Percentiles rank a stretch among this genome's conserved stretches.
Conservation (phyloP, 1,139 yeast species). For the Kodamaea ohmeri region DNA sequence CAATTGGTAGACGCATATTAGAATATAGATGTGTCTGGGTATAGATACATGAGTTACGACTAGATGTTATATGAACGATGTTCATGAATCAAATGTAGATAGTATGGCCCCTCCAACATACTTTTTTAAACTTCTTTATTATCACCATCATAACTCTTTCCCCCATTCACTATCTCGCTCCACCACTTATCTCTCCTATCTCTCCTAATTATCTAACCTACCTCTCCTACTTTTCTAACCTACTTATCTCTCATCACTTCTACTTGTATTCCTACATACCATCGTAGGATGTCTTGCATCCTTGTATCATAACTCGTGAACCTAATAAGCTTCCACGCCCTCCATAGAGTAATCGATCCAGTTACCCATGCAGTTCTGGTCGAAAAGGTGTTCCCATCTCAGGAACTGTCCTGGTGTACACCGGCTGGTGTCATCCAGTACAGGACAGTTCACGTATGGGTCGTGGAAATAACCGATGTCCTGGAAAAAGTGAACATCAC, state of each 20-base stretch:
- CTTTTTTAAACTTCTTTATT: too few relatives aligned
- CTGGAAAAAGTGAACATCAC: constrained; percentile 79
- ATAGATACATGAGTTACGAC: too few relatives aligned
- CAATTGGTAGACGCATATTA: too few relatives aligned
- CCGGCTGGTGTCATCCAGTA: constrained; percentile 27
- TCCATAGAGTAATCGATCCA: constrained; percentile 67
- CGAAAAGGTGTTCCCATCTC: constrained; percentile 41
- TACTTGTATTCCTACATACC: too few relatives aligned
- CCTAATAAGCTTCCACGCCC: constrained; percentile 13
- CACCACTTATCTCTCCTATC: too few relatives aligned
- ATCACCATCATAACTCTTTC: too few relatives aligned
- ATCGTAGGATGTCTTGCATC: too few relatives aligned
- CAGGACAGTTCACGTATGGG: constrained; percentile 78
- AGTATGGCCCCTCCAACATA: too few relatives aligned
- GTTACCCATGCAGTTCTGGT: constrained; percentile 70
- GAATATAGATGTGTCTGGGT: too few relatives aligned
- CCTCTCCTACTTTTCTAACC: not conserved
- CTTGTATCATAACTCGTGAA: not conserved
- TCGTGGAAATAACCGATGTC: constrained; percentile 78
- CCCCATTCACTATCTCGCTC: too few relatives aligned
- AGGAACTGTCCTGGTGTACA: constrained; percentile 47
- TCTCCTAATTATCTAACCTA: not conserved
- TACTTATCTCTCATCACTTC: not conserved
- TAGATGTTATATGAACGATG: too few relatives aligned
- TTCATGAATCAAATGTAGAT: too few relatives aligned